Percentiles rank a stretch among this genome's conserved stretches.
Conservation (phyloP, 2,329 filamentous ascomycete genomes). For the Dactylellina cionopaga region DNA sequence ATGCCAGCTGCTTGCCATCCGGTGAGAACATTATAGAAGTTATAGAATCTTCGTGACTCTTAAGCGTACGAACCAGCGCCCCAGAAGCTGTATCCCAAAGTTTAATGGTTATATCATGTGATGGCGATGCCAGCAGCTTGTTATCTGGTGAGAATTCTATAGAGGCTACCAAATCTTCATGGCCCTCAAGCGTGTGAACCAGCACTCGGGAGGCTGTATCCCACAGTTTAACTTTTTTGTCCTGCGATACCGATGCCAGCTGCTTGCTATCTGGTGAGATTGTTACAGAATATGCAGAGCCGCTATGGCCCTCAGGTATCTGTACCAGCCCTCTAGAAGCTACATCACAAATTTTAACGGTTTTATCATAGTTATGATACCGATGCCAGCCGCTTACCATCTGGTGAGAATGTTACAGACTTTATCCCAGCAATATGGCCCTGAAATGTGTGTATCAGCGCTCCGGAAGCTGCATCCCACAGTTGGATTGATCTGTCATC, state of each 20-base stretch:
- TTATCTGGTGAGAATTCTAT: slow-evolving; percentile 14
- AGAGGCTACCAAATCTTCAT: background rate
- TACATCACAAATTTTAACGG: too few species aligned
- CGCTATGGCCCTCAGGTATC: too few species aligned
- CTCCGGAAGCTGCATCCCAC: background rate
- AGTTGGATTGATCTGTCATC: background rate
- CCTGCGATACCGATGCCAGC: background rate
- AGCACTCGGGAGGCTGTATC: background rate
- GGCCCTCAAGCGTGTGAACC: background rate
- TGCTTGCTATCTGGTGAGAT: too few species aligned
- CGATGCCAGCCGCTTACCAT: slow-evolving; percentile 88
- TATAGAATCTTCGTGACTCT: too few species aligned
- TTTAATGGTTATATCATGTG: background rate
- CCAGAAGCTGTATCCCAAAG: slow-evolving; percentile 66
- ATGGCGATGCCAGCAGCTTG: slow-evolving; percentile 19
- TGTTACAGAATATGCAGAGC: too few species aligned
- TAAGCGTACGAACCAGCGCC: too few species aligned
- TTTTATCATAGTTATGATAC: too few species aligned
- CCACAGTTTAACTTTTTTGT: background rate
- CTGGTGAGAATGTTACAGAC: slow-evolving; percentile 67
- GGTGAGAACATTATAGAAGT: too few species aligned
- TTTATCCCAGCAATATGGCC: background rate
- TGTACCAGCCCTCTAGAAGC: too few species aligned
- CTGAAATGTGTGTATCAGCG: background rate
- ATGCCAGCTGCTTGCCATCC: too few species aligned